phyloP scores from a whole-genome alignment of 768 basidiomycete genomes.

The Suillus luteus region DNA sequence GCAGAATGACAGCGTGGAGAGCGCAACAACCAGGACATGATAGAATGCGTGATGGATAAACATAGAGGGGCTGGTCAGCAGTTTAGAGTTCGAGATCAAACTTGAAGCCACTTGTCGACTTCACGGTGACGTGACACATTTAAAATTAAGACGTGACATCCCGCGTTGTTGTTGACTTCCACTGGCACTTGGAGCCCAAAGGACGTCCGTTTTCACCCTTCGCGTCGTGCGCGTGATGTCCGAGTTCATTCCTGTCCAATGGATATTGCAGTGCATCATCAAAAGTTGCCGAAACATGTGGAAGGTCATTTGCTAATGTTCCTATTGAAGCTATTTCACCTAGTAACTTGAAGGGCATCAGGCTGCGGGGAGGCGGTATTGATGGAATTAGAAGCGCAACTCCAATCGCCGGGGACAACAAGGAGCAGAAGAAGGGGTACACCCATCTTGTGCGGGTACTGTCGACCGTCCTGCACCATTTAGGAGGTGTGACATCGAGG shows the following conservation, averaged over 20 bases:
- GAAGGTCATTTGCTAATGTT: constrained; percentile 40
- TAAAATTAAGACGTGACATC: constrained; percentile 1
- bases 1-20: neutral
- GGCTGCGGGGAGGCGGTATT: neutral
- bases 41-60: neutral
- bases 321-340: constrained; percentile 15
- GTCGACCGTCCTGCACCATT: constrained; percentile 23
- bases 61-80: neutral
- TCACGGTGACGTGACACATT: neutral
- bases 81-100: neutral
- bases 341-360: too few relatives aligned
- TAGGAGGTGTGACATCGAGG: constrained; percentile 26
- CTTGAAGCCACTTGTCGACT: too few relatives aligned
- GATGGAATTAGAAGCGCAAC: neutral
- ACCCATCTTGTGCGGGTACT: neutral
- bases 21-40: neutral
- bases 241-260: constrained; percentile 43
- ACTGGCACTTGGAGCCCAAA: too few relatives aligned
- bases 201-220: neutral
- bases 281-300: constrained; percentile 50
- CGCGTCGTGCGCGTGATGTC: constrained; percentile 38
- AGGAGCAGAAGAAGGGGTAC: neutral
- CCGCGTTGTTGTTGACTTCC: too few relatives aligned
- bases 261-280: constrained; percentile 59
- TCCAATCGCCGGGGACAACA: constrained; percentile 13